Evolutionary conservation across 495 filamentous ascomycete species (phyloP), one percentile per base, ranked within the genome.

Genomic region (Aspergillus sclerotiicarbonarius): DNA sequence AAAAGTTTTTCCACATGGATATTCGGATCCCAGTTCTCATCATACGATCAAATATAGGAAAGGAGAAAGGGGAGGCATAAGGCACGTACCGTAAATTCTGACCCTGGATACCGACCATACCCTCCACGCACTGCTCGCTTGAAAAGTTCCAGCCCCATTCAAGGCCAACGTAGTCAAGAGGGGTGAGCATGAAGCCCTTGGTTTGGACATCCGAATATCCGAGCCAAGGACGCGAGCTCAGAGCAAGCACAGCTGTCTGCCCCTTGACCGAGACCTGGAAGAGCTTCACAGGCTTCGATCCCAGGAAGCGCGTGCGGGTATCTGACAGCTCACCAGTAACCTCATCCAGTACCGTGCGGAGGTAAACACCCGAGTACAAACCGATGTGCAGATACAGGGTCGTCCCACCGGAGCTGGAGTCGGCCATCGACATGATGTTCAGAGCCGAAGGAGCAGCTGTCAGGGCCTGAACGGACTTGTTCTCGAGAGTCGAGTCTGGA

Each of bases 101-200:
- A 29, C 86, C 91, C 71, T 96, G 90, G 53, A 99, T 93, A 53
- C 92, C 92, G 35, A 98, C 92, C 88, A 99, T 92, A 20, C 94
- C 93, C 72, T 96, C 92, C 13, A 86, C 80, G 61, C 91, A 95
- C 65, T 94, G 88, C 72, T 96, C 91, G 64, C 91, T 96, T 64
- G 88, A 94, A 63, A 99, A 97, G 62, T 89, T 96, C 87, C 92
- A 96, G 19, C 90, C 93, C 79, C 90, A 96, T 66, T 96, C 91
- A 7, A 99, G 80, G n/a, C 85, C 87, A 29, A 83, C 82, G 63
- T 96, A 96, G 64, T 89, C 88, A 37, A 99, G 72, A 0, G 95
- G 94, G 0, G 92, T 97, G 60, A 96, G 86, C 81, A 91, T 91
- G 62, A 97, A 96, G 35, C 81, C 82, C 64, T 88, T 90, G 7